Conservation (phyloP, 257 asterid species). For the Sherardia arvensis region DNA sequence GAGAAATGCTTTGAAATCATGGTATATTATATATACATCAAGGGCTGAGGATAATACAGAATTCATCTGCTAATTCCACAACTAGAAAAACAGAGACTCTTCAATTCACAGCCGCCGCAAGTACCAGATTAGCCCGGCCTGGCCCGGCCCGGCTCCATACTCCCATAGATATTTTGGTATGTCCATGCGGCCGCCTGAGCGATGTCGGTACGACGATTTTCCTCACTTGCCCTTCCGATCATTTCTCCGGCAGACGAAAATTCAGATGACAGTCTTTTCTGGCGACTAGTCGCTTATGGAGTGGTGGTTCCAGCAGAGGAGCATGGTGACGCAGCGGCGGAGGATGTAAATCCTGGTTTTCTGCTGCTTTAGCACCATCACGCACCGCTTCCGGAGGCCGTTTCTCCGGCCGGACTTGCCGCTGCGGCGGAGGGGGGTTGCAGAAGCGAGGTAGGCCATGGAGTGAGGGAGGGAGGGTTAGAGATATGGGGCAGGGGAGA, state of each 20-base stretch:
- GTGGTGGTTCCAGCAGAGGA: slow-evolving; percentile 31
- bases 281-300: slow-evolving; percentile 15
- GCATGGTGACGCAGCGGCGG: slow-evolving; percentile 32
- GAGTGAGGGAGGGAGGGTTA: background rate
- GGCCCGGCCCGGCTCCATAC: background rate
- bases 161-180: no score
- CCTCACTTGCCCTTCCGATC: background rate
- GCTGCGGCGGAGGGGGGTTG: slow-evolving; percentile 6
- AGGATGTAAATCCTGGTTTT: slow-evolving; percentile 38
- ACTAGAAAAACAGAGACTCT: background rate
- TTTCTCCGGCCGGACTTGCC: slow-evolving; percentile 9
- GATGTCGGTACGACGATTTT: background rate
- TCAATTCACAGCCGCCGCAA: background rate
- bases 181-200: background rate
- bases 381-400: slow-evolving; percentile 24
- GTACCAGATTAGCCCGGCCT: background rate
- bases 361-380: slow-evolving; percentile 24
- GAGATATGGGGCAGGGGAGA: background rate
- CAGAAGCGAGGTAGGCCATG: slow-evolving; percentile 8
- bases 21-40: no score
- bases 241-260: background rate
- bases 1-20: no score
- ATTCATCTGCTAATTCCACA: background rate
- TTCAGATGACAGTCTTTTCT: background rate
- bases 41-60: background rate